These are phyloP conservation scores for Leccinum subtestaceum DNA, from an alignment of 768 basidiomycete species.

Conservation along the genomic window DNA sequence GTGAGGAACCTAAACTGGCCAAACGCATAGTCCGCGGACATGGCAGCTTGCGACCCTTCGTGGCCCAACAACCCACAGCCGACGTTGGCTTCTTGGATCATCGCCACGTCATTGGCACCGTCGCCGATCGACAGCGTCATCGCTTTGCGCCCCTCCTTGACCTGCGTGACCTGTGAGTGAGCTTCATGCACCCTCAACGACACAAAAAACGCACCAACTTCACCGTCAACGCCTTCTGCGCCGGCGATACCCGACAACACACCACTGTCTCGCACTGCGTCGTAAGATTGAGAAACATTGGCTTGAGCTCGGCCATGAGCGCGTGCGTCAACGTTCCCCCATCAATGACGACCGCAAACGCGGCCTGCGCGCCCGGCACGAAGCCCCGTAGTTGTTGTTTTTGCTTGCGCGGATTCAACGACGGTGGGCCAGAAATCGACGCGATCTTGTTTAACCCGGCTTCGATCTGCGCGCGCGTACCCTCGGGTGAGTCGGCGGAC, in stretches of 20 bases:
- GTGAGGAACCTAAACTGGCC: constrained; percentile 95
- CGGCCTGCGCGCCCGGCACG: constrained; percentile 57
- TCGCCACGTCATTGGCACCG: constrained; percentile 96
- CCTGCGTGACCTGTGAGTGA: constrained; percentile 40
- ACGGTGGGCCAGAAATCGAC: constrained; percentile 75
- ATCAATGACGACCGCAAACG: constrained; percentile 95
- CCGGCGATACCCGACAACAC: constrained; percentile 95
- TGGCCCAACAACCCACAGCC: constrained; percentile 92
- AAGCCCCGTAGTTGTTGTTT: constrained; percentile 49
- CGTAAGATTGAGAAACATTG: constrained; percentile 84
- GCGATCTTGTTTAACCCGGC: constrained; percentile 93
- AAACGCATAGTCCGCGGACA: constrained; percentile 99
- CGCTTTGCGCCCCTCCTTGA: constrained; percentile 92
- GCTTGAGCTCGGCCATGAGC: constrained; percentile 71
- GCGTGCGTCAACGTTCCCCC: constrained; percentile 89
- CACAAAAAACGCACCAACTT: constrained; percentile 59
- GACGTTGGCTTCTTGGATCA: constrained; percentile 99
- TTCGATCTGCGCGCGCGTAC: constrained; percentile 83
- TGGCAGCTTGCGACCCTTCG: constrained; percentile 96
- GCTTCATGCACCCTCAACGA: neutral
- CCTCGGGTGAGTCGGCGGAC: constrained; percentile 74
- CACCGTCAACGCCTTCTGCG: constrained; percentile 97
- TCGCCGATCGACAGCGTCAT: constrained; percentile 98
- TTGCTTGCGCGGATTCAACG: constrained; percentile 47
- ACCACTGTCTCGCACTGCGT: constrained; percentile 98